Evolutionary conservation across 202 grass and related monocot genomes (phyloP).

Genomic region (Eragrostis tef): DNA sequence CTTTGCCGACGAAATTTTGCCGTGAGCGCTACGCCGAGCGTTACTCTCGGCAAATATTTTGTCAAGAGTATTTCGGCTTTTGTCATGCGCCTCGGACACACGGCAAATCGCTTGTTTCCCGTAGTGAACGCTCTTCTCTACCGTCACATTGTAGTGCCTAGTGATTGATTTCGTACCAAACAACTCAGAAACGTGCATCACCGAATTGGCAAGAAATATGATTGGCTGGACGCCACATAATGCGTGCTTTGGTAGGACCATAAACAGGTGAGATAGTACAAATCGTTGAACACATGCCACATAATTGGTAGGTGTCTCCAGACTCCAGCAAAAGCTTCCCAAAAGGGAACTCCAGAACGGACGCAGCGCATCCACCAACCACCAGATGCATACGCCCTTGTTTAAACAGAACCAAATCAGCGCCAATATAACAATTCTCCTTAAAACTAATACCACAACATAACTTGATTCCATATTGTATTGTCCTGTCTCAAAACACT

Average conservation of each 20-base stretch:
- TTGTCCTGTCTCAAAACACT: constrained; percentile 27
- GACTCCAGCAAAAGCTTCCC: constrained; percentile 35
- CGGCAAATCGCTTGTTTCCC: too few relatives aligned
- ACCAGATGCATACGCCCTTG: constrained; percentile 27
- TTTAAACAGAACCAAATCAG: constrained; percentile 55
- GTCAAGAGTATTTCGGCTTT: too few relatives aligned
- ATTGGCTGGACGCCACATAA: background rate
- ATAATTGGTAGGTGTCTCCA: constrained; percentile 34
- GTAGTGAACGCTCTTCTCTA: too few relatives aligned
- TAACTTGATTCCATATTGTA: constrained; percentile 36
- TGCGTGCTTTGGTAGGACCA: constrained; percentile 7
- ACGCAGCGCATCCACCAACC: constrained; percentile 38
- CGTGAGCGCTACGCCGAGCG: too few relatives aligned
- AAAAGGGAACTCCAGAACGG: constrained; percentile 53
- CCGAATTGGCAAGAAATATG: constrained; percentile 1
- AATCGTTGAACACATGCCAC: constrained; percentile 57
- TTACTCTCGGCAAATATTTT: too few relatives aligned
- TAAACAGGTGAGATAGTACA: constrained; percentile 18
- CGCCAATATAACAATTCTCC: constrained; percentile 3
- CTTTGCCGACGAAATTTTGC: too few relatives aligned
- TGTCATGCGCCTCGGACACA: too few relatives aligned
- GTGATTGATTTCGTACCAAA: background rate
- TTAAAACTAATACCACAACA: constrained; percentile 36
- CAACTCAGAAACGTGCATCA: background rate
- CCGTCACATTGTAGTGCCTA: background rate